Base-by-base conservation (phyloP, 148 eudicot species). In the Persicaria tinctoria region DNA sequence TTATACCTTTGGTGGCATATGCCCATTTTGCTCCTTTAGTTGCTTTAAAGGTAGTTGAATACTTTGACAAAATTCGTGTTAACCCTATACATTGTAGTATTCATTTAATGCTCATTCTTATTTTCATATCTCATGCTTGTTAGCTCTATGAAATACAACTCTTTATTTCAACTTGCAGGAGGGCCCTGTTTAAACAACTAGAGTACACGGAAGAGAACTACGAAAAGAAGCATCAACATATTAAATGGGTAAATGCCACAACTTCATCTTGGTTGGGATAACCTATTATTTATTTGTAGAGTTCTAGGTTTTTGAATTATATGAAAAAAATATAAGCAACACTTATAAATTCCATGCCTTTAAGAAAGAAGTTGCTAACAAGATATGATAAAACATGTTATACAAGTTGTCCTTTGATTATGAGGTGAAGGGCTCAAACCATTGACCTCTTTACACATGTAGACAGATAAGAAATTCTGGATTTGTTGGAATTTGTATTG, bases 31-130 rank as follows among this genome's bases (percentile, higher is more conserved):
- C 98, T 51, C 98, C 98, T 76, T 79, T 96, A 45, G 84, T 95
- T 78, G 98, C 98, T 54, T 32, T 95, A 87, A 88, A 96, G 59
- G 96, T 95, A 76, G 89, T 96, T 56, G 98, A 95, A 86, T 95
- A 96, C 82, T 95, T 95, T 75, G 98, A 95, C 16, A 95, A 94
- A 87, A 95, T 95, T 75, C 97, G 98, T 80, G 97, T 95, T 74
- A 95, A 95, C 81, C 98, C 98, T 12, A 97, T 97, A 75, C 92
- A 94, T 81, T 94, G 92, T 82, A 97, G 98, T 94, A 89, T 71
- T 1, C 49, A 11, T 74, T 78, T 69, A 64, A 55, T 74, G 41
- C 57, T 49, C 72, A 41, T 78, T 66, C 41, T 32, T 72, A 56
- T 68, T 38, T 74, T 70, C 27, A 70, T n/a, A 7, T 62, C 51